phyloP scores from a whole-genome alignment of 345 rosid species.

The Euphorbia tirucalli region DNA sequence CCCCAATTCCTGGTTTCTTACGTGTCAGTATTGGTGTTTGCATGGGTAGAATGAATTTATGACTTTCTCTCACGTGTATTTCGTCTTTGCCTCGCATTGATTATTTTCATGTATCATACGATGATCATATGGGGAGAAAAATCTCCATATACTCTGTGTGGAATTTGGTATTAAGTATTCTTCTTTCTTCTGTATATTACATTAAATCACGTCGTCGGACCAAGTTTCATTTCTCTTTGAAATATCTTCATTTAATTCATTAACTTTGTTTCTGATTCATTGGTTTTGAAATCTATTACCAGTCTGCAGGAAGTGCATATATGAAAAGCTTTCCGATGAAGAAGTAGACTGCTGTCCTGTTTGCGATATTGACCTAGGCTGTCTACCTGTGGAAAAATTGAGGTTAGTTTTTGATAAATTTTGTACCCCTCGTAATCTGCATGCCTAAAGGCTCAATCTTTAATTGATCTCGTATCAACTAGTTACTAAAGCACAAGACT shows the following conservation, averaged over 20 bases:
- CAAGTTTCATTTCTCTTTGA: neutral
- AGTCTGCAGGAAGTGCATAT: conserved; percentile 83
- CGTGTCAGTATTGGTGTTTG: conserved; percentile 3
- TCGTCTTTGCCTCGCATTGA: too few relatives aligned
- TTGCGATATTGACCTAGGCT: conserved; percentile 67
- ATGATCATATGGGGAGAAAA: neutral
- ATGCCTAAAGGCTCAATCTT: neutral
- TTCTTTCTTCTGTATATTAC: neutral
- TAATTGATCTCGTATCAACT: neutral
- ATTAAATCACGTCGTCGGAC: neutral
- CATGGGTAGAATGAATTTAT: conserved; percentile 15
- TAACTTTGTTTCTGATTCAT: conserved; percentile 13
- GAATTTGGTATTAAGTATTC: neutral
- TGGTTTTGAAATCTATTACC: conserved; percentile 21
- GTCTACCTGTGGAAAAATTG: conserved; percentile 62
- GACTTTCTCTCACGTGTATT: neutral
- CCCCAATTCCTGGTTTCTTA: neutral
- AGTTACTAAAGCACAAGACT: neutral
- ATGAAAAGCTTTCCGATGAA: conserved; percentile 65
- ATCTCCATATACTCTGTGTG: neutral
- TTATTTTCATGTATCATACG: neutral
- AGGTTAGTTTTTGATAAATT: conserved; percentile 32
- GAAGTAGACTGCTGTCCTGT: conserved; percentile 66
- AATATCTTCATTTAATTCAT: neutral
- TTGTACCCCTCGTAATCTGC: neutral